Base-by-base conservation (phyloP, 148 eudicot species). In the Camellia sinensis region DNA sequence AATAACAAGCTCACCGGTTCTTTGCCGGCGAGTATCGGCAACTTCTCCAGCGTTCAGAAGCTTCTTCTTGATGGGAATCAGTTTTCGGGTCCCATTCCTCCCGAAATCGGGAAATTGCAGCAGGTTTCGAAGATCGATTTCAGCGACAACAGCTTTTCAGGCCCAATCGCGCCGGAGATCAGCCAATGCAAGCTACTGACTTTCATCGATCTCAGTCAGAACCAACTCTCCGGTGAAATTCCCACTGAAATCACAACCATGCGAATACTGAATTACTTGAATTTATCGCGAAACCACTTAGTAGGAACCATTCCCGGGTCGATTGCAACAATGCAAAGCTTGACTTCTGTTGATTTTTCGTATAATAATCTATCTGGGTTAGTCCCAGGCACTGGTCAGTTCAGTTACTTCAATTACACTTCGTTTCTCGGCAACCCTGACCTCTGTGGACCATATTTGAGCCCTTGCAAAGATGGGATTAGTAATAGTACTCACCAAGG, bases 301-400 rank as follows among this genome's bases (percentile, higher is more conserved):
- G 80, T 83, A 17, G 98, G 97, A 45, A 82, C 79, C 78, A 93
- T 95, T 82, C 98, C 98, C 22, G 75, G 79, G 12, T 85, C 97
- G 0, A 88, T 95, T 40, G 82, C 94, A 14, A 82, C 84, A 14
- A 95, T 93, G 97, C 97, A 95, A 74, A 93, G 97, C 73, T 82
- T 95, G 48, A 95, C 98, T 40, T 90, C 96, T 5, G 94, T 91
- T 87, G 98, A 95, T 93, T 95, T 95, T 74, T 95, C 98, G 15
- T 95, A 93, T 66, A 95, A 95, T 60, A 92, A 90, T 87, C 82
- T 95, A 56, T 90, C 93, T 41, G 98, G 98, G 60, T 83, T 92
- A 79, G 97, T 95, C 19, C 98, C 94, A 0, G 94, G 90, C 41
- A 89, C 97, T 41, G 98, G 98, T 14, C 97, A 95, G 70, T 93